A percentile compares a stretch with the other conserved stretches of the same genome.
These are phyloP conservation scores for Cutaneotrichosporon arboriforme DNA, from an alignment of 1,284 basidiomycete genomes.

Conservation along the genomic window DNA sequence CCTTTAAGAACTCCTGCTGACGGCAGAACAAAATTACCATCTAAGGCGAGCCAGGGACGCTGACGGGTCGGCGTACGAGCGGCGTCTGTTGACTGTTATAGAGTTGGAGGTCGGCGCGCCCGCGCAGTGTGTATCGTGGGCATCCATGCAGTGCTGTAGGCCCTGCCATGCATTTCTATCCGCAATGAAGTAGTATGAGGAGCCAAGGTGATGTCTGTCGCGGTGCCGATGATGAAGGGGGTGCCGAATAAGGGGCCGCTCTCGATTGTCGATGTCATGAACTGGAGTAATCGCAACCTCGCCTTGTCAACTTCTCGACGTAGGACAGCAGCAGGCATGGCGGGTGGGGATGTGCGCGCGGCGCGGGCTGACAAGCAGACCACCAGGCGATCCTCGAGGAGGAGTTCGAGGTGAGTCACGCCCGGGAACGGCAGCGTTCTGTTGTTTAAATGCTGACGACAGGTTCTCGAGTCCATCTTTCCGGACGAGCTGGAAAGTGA, in stretches of 20 bases:
- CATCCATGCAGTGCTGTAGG: conserved; percentile 2
- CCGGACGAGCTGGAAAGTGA: conserved; percentile 85
- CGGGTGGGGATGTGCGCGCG: neutral
- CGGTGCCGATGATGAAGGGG: neutral
- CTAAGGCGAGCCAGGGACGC: neutral
- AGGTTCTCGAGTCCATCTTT: conserved; percentile 95
- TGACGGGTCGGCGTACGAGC: no score
- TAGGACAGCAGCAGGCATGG: neutral
- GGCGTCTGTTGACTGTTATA: neutral
- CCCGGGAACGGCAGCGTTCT: no score
- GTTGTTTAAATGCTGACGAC: no score
- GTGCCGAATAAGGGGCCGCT: neutral
- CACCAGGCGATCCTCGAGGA: conserved; percentile 56
- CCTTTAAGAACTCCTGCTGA: neutral
- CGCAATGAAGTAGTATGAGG: no score
- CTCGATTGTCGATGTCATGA: neutral
- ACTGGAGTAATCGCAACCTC: neutral
- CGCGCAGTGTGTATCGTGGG: neutral
- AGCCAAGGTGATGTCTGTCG: neutral
- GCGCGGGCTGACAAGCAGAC: conserved; percentile 26
- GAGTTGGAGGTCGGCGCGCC: neutral
- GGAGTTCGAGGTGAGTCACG: conserved; percentile 91
- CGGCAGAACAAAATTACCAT: conserved; percentile 2
- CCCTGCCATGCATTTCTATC: neutral
- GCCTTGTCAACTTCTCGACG: neutral